Conservation (phyloP, 345 rosid species). For the Citrus cavaleriei region DNA sequence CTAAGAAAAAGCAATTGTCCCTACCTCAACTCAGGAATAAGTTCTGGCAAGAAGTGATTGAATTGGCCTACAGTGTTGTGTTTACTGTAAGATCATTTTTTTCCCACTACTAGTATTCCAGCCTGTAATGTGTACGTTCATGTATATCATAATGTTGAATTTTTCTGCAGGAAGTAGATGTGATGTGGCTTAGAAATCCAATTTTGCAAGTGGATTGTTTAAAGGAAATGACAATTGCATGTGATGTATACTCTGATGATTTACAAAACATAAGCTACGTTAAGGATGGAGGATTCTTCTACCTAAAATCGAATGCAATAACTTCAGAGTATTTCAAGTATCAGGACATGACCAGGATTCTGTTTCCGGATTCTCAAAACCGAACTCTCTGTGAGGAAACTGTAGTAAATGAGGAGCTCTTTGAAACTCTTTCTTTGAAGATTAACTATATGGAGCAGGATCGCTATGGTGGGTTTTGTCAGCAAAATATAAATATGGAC, state of each 20-base stretch:
- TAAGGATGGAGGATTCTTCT: conserved; percentile 38
- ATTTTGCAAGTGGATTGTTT: conserved; percentile 1
- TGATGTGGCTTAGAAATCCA: conserved; percentile 61
- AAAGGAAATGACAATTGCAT: conserved; percentile 23
- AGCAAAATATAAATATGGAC: conserved; percentile 17
- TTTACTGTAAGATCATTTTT: conserved; percentile 35
- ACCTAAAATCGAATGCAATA: conserved; percentile 11
- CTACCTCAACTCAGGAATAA: conserved; percentile 1
- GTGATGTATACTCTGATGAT: conserved; percentile 17
- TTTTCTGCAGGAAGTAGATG: conserved; percentile 47
- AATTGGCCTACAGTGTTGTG: conserved; percentile 38
- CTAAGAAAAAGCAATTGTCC: background rate
- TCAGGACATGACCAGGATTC: conserved; percentile 14
- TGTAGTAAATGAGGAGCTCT: background rate
- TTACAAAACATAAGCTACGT: background rate
- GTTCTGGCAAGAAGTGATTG: conserved; percentile 24
- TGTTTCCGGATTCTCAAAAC: conserved; percentile 18
- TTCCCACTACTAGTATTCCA: background rate
- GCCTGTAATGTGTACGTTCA: too few relatives aligned
- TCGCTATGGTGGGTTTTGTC: conserved; percentile 26
- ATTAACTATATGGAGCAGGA: conserved; percentile 4
- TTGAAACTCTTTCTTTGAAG: background rate
- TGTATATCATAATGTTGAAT: background rate
- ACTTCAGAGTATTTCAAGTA: conserved; percentile 17
- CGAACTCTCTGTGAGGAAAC: conserved; percentile 20